These are phyloP conservation scores for Alternaria atra DNA, from an alignment of 2,329 filamentous ascomycete genomes.

Conservation along the genomic window DNA sequence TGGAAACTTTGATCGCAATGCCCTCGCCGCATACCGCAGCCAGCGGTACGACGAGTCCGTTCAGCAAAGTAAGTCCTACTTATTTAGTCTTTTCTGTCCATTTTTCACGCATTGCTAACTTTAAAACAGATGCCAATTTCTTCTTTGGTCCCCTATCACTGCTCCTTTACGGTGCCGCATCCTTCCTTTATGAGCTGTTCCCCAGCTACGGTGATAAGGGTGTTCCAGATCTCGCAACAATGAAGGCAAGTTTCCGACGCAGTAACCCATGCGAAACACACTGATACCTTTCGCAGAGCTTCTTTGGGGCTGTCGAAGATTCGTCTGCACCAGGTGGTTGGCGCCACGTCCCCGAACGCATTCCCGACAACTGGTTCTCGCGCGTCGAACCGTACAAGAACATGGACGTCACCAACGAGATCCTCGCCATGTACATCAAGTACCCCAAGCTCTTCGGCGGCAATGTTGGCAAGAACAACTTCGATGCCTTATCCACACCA, in stretches of 20 bases:
- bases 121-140: constrained; percentile 43
- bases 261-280: background rate
- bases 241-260: constrained; percentile 5
- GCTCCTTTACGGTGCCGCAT: constrained; percentile 54
- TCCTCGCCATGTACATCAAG: constrained; percentile 53
- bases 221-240: constrained; percentile 26
- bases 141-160: constrained; percentile 54
- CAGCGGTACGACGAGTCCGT: constrained; percentile 53
- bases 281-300: constrained; percentile 5
- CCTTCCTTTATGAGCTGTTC: constrained; percentile 57
- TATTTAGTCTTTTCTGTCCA: no score
- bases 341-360: constrained; percentile 49
- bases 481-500: constrained; percentile 46
- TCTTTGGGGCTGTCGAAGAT: constrained; percentile 55
- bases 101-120: no score
- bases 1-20: constrained; percentile 52
- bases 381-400: constrained; percentile 46
- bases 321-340: constrained; percentile 48
- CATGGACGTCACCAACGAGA: constrained; percentile 50
- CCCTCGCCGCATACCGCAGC: constrained; percentile 51
- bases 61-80: constrained; percentile 22
- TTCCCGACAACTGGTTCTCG: constrained; percentile 55
- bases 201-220: constrained; percentile 41
- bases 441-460: constrained; percentile 58
- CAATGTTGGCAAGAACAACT: constrained; percentile 51